Base-by-base conservation (phyloP, 805 yeast species). In the Lachancea lanzarotensis region DNA sequence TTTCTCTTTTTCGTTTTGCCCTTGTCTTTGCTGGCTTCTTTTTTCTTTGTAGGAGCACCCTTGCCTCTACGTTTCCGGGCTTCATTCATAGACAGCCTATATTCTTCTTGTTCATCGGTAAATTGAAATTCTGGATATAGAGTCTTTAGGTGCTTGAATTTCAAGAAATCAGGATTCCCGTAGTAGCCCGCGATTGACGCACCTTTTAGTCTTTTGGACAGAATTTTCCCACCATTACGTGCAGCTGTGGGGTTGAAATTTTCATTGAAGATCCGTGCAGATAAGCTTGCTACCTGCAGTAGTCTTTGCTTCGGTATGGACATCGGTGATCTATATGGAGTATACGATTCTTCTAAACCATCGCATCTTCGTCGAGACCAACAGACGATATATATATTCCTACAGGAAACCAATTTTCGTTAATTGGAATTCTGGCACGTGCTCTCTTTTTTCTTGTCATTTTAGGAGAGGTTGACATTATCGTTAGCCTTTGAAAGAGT, bases 41-140 rank as follows among this genome's bases (percentile, higher is more conserved):
- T 76, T 68, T 75, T 78, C 73, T 85, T 85, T 72, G 81, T 78
- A 55, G 93, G 95, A 11, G 93, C 88, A 65, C 91, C 90, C 67
- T 85, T 85, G 66, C 87, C 90, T 78, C 93, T 84, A 75, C 84
- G 81, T 72, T 81, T 84, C 66, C 86, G 74, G 45, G 70, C 71
- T 46, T 68, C 78, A 18, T 79, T 80, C 78, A 79, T 79, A 47
- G 70, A 74, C 49, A 82, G 58, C 65, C 95, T 74, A 65, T 82
- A 80, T 35, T 73, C 77, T 61, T 85, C 95, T 48, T 76, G 78
- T 44, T 82, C 84, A 53, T 84, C 83, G 5, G 74, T 72, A 52
- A 85, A 74, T 42, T 70, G 69, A 48, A 68, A 60, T 30, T 64
- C 66, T 3, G 78, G 77, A 52, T 54, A 80, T 65, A 80, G 67